Evolutionary conservation across 768 basidiomycete genomes (phyloP).

Genomic region (Cytidiella melzeri): DNA sequence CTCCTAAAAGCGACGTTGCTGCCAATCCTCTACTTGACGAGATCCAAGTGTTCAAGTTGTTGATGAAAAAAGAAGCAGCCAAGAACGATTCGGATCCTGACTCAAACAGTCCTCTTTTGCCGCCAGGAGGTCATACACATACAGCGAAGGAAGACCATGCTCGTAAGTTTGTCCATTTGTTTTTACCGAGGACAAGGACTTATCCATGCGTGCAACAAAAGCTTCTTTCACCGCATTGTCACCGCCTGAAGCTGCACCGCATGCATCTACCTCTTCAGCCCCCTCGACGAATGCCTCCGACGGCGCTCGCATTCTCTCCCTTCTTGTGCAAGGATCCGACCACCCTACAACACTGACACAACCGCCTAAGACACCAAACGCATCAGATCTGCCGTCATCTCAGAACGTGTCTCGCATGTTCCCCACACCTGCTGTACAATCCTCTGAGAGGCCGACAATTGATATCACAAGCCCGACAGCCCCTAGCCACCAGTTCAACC

Average conservation of each 20-base stretch:
- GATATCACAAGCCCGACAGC: slow-evolving; percentile 18
- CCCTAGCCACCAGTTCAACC: slow-evolving; percentile 30
- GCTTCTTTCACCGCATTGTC: slow-evolving; percentile 1
- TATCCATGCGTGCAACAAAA: not conserved
- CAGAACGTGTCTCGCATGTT: slow-evolving; percentile 30
- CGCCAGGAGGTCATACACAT: no score
- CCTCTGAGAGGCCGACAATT: slow-evolving; percentile 3
- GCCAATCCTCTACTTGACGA: slow-evolving; percentile 54
- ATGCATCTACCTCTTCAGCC: not conserved
- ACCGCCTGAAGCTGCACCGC: not conserved
- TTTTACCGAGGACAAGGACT: no score
- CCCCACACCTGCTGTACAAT: slow-evolving; percentile 23
- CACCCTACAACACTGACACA: not conserved
- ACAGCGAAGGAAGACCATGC: no score
- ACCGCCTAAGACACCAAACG: slow-evolving; percentile 1
- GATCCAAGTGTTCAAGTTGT: slow-evolving; percentile 75
- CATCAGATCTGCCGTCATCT: not conserved
- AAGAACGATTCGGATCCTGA: slow-evolving; percentile 33
- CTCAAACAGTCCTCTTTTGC: no score
- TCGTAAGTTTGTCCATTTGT: not conserved
- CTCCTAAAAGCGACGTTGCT: slow-evolving; percentile 1
- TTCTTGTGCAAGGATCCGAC: slow-evolving; percentile 5
- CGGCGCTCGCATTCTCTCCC: slow-evolving; percentile 7
- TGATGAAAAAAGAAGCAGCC: slow-evolving; percentile 76
- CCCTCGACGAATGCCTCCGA: not conserved